phyloP scores from a whole-genome alignment of 257 asterid genomes.

The Ajuga chamaepitys region DNA sequence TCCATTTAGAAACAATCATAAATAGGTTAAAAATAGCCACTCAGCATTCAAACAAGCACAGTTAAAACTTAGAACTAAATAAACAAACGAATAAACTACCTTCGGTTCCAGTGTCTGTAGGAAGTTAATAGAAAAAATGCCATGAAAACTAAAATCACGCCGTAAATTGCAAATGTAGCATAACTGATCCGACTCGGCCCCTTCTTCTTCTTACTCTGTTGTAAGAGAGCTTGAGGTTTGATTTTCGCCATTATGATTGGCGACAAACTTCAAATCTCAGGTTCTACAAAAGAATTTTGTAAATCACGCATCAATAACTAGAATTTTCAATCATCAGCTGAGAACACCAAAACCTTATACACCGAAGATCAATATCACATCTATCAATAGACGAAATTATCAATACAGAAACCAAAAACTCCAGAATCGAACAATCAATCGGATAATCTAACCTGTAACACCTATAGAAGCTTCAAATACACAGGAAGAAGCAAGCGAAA shows the following conservation, averaged over 20 bases:
- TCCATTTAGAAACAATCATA: not conserved
- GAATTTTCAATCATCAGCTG: conserved; percentile 2
- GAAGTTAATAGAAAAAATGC: conserved; percentile 33
- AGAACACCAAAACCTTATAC: not conserved
- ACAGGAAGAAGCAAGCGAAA: not conserved
- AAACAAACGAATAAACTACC: conserved; percentile 18
- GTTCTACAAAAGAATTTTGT: conserved; percentile 23
- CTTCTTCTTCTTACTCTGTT: conserved; percentile 57
- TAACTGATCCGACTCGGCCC: conserved; percentile 39
- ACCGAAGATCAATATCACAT: conserved; percentile 9
- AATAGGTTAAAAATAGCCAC: not conserved
- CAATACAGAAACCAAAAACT: not conserved
- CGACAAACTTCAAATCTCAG: conserved; percentile 22
- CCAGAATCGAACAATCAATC: not conserved
- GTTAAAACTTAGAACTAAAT: not conserved
- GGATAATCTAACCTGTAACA: not conserved
- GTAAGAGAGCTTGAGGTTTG: conserved; percentile 55
- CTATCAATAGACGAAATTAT: not conserved
- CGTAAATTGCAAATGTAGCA: conserved; percentile 34
- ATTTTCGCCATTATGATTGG: conserved; percentile 43
- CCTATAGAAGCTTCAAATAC: not conserved
- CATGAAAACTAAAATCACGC: conserved; percentile 30
- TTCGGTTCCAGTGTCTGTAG: conserved; percentile 40
- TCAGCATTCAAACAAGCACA: not conserved
- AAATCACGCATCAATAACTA: conserved; percentile 14